These are phyloP conservation scores for Parietaria judaica DNA, from an alignment of 306 rosid genomes.

Conservation along the genomic window DNA sequence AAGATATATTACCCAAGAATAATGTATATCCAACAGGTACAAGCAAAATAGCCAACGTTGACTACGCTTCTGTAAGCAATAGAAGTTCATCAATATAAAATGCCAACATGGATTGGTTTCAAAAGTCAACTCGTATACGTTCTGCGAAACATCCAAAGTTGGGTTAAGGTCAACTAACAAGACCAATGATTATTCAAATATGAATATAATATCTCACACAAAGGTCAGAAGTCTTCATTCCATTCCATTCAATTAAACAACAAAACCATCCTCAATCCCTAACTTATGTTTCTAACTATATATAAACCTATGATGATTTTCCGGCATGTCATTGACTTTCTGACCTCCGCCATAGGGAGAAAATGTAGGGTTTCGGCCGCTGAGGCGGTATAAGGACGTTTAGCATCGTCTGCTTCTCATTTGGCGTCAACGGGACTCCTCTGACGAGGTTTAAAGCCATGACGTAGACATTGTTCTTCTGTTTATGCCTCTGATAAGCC, in stretches of 20 bases:
- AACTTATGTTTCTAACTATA: background rate
- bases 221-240: background rate
- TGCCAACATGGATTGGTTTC: background rate
- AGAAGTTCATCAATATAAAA: background rate
- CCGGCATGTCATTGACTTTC: constrained; percentile 29
- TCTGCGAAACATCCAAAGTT: background rate
- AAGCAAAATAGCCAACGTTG: constrained; percentile 1
- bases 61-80: background rate
- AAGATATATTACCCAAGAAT: too few relatives aligned
- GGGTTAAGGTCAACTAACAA: background rate
- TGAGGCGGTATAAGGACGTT: constrained; percentile 72
- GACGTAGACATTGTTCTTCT: constrained; percentile 60
- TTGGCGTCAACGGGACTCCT: constrained; percentile 66
- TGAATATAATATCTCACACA: background rate
- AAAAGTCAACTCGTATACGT: background rate
- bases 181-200: background rate
- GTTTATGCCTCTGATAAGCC: constrained; percentile 59
- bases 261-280: constrained; percentile 7
- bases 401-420: constrained; percentile 77
- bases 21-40: background rate
- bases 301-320: too few relatives aligned
- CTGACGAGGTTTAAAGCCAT: constrained; percentile 77
- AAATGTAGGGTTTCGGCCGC: constrained; percentile 27
- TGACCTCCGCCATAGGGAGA: constrained; percentile 58
- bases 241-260: background rate